Evolutionary conservation across 306 rosid genomes (phyloP).

Genomic region (Hylodesmum podocarpum): DNA sequence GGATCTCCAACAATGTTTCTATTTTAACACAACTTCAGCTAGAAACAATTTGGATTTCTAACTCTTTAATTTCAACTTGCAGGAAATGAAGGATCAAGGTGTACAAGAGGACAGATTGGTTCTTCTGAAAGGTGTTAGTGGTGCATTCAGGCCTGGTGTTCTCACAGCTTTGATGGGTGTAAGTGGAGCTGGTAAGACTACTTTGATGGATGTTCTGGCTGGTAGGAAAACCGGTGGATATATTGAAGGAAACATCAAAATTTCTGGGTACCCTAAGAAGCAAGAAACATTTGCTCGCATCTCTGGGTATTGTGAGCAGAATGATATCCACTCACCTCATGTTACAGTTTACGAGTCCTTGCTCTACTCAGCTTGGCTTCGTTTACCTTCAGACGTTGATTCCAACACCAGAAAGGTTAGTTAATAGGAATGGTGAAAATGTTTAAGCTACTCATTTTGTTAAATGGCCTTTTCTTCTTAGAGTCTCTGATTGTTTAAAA

Average conservation of each 20-base stretch:
- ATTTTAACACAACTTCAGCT: not conserved
- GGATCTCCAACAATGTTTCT: not conserved
- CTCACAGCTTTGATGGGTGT: conserved; percentile 76
- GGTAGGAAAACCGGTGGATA: conserved; percentile 77
- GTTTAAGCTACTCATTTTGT: not conserved
- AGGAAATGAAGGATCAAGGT: conserved; percentile 70
- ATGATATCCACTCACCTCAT: conserved; percentile 74
- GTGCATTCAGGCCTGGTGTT: conserved; percentile 73
- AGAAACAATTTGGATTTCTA: not conserved
- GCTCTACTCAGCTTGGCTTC: conserved; percentile 69
- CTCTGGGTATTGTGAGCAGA: conserved; percentile 67
- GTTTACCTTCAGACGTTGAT: conserved; percentile 44
- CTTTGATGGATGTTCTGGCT: conserved; percentile 70
- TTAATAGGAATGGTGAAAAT: not conserved
- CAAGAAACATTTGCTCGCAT: conserved; percentile 69
- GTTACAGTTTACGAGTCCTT: conserved; percentile 64
- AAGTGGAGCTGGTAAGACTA: conserved; percentile 79
- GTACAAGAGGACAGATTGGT: conserved; percentile 49
- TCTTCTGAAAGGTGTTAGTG: conserved; percentile 60
- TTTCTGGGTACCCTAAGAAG: conserved; percentile 66
- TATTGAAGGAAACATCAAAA: conserved; percentile 55
- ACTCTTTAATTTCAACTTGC: conserved; percentile 9
- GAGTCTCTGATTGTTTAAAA: conserved; percentile 12
- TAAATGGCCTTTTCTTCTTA: not conserved
- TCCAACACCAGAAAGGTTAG: conserved; percentile 44